A percentile compares a stretch with the other conserved stretches of the same genome.
phyloP scores from a whole-genome alignment of 2,329 filamentous ascomycete species.

The Coniochaeta sp. region DNA sequence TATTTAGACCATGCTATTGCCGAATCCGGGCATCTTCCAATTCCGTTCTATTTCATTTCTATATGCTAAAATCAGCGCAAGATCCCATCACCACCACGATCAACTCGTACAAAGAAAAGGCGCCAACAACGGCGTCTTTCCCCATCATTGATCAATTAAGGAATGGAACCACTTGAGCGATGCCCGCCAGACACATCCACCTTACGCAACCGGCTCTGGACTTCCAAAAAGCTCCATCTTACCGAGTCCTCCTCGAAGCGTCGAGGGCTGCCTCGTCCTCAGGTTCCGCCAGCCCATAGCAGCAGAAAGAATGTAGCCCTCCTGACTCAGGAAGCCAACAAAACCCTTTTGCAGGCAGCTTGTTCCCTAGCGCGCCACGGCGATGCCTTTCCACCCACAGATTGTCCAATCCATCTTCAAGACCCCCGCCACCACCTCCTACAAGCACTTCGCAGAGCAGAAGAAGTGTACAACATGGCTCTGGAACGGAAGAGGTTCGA shows the following conservation, averaged over 20 bases:
- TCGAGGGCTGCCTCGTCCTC: not conserved
- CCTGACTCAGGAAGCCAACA: not conserved
- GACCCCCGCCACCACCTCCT: not conserved
- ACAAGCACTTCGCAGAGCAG: conserved; percentile 11
- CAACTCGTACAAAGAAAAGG: not conserved
- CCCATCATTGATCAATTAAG: not conserved
- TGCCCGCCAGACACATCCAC: not conserved
- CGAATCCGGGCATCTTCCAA: not conserved
- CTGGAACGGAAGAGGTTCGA: conserved; percentile 7
- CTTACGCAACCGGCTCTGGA: too few relatives aligned
- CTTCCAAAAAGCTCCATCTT: not conserved
- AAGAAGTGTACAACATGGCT: conserved; percentile 12
- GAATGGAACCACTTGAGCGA: not conserved
- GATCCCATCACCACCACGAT: not conserved
- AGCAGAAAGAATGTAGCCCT: not conserved
- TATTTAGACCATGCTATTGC: not conserved
- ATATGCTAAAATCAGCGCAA: not conserved
- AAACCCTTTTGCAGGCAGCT: not conserved
- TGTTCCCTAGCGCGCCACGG: not conserved
- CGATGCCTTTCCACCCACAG: not conserved
- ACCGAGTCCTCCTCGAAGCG: not conserved
- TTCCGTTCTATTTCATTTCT: not conserved
- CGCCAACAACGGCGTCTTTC: too few relatives aligned
- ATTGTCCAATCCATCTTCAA: not conserved
- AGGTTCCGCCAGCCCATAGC: not conserved